Base-by-base conservation (phyloP, 2,329 filamentous ascomycete species). In the Aureobasidium melanogenum region DNA sequence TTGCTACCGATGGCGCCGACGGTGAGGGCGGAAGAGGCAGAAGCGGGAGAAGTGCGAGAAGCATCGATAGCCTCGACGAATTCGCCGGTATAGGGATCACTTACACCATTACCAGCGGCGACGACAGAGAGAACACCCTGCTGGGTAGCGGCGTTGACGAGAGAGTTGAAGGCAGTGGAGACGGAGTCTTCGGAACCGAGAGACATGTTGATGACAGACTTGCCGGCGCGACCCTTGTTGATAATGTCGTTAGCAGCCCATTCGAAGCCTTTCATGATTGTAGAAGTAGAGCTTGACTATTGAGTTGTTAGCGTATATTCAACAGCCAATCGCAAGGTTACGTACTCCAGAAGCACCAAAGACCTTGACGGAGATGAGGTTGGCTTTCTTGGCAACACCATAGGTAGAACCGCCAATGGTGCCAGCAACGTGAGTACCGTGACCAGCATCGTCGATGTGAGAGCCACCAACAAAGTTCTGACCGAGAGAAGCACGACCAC, bases 371-470 rank as follows among this genome's bases (percentile, higher is more conserved):
- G 78, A 82, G 57, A 84, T 71, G 47, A 85, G 72, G 60, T 75
- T 73, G 61, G 78, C 79, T 59, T 79, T 79, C 74, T 85, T 85
- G 67, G 84, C 82, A 5, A 87, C 83, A 64, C 85, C 85, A 62
- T 82, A 86, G 2, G 81, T 85, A 58, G 74, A 76, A 36, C 83
- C 82, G 24, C 76, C 85, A 46, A 86, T 81, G 17, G 83, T 87
- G 26, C 83, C 85, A 10, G 83, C 79, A 28, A 85, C 83, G 74
- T 87, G 85, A 60, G 78, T 84, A 43, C 85, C 85, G 71, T 87
- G 85, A 14, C 84, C 84, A 67, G 85, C 83, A 65, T 81, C 76
- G 62, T 77, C 75, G 24, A 69, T 72, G 61, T 72, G 68, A 14
- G 61, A 55, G 67, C 71, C 61, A 24, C 56, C 58, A 9, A 64